Percentiles rank a stretch among this genome's conserved stretches.
Conservation (phyloP, 306 rosid species). For the Amphicarpaea edgeworthii region DNA sequence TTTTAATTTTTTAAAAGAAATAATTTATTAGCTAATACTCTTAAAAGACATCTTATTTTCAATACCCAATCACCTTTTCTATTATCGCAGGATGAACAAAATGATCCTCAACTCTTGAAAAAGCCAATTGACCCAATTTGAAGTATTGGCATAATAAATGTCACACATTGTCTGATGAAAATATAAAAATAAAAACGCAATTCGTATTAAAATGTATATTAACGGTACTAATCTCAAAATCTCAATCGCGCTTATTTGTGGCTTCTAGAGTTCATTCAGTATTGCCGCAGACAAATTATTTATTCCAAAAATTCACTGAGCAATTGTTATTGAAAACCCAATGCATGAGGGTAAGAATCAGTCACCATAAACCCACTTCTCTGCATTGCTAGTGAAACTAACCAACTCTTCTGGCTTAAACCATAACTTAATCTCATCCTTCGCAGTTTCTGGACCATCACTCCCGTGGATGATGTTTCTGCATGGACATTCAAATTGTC, state of each 20-base stretch:
- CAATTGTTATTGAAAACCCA: background rate
- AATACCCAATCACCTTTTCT: background rate
- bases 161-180: slow-evolving; percentile 8
- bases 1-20: background rate
- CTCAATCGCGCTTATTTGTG: slow-evolving; percentile 40
- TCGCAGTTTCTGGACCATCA: slow-evolving; percentile 94
- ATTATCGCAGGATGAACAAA: background rate
- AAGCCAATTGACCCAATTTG: background rate
- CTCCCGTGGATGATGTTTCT: slow-evolving; percentile 99
- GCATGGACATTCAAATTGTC: slow-evolving; percentile 20
- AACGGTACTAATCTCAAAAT: slow-evolving; percentile 26
- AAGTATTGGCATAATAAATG: slow-evolving; percentile 16
- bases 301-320: slow-evolving; percentile 43
- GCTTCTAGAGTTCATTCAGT: slow-evolving; percentile 44
- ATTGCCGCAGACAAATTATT: slow-evolving; percentile 30
- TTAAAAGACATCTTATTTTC: background rate
- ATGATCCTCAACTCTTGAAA: background rate
- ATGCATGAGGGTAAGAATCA: slow-evolving; percentile 47
- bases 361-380: slow-evolving; percentile 93
- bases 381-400: slow-evolving; percentile 81
- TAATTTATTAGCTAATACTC: background rate
- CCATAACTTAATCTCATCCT: slow-evolving; percentile 90
- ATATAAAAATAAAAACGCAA: background rate
- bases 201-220: slow-evolving; percentile 14
- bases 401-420: slow-evolving; percentile 90